A percentile compares a stretch with the other conserved stretches of the same genome.
Conservation (phyloP, 495 filamentous ascomycete genomes). For the Evernia prunastri region DNA sequence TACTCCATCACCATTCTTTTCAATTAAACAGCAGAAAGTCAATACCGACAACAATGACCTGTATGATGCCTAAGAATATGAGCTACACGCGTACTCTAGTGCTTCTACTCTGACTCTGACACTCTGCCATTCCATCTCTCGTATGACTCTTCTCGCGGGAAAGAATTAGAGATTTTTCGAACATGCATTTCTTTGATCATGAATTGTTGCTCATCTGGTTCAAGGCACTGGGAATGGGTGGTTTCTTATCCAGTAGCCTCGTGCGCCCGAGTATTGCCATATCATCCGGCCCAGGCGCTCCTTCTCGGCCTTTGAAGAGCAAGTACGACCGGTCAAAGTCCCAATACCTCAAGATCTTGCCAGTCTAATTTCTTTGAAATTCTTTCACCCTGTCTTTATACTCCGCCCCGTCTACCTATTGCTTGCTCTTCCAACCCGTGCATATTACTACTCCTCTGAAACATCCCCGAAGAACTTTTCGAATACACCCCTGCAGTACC, state of each 20-base stretch:
- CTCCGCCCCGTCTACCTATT: not conserved
- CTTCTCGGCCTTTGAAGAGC: not conserved
- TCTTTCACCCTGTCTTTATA: not conserved
- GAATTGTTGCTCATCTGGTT: not conserved
- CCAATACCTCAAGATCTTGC: not conserved
- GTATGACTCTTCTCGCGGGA: not conserved
- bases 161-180: not conserved
- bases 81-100: not conserved
- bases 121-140: not conserved
- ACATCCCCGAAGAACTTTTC: not conserved
- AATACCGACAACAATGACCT: not conserved
- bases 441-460: not conserved
- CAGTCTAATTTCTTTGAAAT: not conserved
- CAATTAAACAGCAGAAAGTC: not conserved
- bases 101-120: not conserved
- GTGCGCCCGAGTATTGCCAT: not conserved
- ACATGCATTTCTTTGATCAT: not conserved
- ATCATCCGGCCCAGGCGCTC: not conserved
- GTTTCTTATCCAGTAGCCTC: not conserved
- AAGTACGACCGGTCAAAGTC: not conserved
- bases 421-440: not conserved
- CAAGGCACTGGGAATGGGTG: not conserved
- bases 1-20: not conserved
- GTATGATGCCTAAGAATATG: not conserved
- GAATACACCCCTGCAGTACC: not conserved